These are phyloP conservation scores for Solanum corneliomulleri DNA, from an alignment of 257 asterid genomes.

Conservation along the genomic window DNA sequence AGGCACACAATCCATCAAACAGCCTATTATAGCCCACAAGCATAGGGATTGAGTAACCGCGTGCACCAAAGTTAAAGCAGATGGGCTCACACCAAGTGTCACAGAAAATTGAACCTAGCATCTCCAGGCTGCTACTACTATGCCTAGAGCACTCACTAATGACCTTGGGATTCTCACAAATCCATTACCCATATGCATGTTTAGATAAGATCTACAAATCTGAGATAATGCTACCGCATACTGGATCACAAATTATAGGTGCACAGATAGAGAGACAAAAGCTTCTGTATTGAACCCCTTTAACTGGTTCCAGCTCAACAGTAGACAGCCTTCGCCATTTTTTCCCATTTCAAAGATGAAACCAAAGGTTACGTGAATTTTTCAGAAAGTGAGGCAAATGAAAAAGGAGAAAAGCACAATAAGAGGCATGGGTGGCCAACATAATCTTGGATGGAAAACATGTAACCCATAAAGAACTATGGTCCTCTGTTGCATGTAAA, in stretches of 20 bases:
- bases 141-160: background rate
- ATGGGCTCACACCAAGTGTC: background rate
- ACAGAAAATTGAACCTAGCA: background rate
- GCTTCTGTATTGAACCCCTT: background rate
- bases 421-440: background rate
- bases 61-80: background rate
- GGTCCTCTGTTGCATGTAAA: background rate
- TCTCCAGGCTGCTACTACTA: background rate
- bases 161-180: background rate
- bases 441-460: background rate
- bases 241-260: background rate
- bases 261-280: background rate
- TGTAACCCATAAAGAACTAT: background rate
- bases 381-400: background rate
- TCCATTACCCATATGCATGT: background rate
- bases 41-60: background rate
- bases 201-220: background rate
- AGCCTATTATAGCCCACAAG: background rate
- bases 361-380: background rate
- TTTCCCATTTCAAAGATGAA: background rate
- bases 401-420: background rate
- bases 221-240: background rate
- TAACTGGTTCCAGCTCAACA: background rate
- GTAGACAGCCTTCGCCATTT: background rate
- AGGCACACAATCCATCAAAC: background rate